Evolutionary conservation across 495 filamentous ascomycete species (phyloP).

Genomic region (Trichoderma asperelloides): DNA sequence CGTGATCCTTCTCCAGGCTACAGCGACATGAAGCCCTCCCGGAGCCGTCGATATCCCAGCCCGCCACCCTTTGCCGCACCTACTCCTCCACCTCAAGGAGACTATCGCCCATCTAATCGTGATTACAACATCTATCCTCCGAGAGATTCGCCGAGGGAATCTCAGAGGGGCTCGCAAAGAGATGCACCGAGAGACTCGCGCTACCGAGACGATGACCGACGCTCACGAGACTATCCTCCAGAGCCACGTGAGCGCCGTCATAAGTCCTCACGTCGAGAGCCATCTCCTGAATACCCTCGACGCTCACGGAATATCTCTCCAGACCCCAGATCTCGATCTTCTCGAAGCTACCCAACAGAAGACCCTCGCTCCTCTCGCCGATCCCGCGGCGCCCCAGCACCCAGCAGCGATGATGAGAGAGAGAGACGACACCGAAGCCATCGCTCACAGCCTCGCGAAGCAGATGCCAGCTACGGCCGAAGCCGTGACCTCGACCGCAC

Average conservation of each 20-base stretch:
- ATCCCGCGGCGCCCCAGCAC: background rate
- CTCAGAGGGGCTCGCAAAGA: background rate
- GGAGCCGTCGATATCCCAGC: background rate
- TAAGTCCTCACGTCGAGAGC: background rate
- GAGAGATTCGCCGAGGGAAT: background rate
- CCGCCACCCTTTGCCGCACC: background rate
- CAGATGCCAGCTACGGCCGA: background rate
- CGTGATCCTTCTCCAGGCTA: background rate
- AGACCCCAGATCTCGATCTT: background rate
- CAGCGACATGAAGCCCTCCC: background rate
- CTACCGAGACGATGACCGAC: slow-evolving; percentile 1
- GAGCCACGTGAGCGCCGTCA: slow-evolving; percentile 7
- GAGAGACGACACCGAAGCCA: background rate
- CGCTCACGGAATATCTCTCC: background rate
- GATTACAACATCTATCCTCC: background rate
- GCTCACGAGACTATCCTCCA: background rate
- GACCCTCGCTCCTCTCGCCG: background rate
- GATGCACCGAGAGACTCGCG: background rate
- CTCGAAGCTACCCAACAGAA: background rate
- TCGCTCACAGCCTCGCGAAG: background rate
- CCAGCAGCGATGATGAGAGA: background rate
- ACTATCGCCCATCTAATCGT: background rate
- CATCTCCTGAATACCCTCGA: background rate
- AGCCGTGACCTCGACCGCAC: background rate
- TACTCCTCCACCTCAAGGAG: background rate